Evolutionary conservation across 768 basidiomycete genomes (phyloP).

Genomic region (Dentipellis sp.): DNA sequence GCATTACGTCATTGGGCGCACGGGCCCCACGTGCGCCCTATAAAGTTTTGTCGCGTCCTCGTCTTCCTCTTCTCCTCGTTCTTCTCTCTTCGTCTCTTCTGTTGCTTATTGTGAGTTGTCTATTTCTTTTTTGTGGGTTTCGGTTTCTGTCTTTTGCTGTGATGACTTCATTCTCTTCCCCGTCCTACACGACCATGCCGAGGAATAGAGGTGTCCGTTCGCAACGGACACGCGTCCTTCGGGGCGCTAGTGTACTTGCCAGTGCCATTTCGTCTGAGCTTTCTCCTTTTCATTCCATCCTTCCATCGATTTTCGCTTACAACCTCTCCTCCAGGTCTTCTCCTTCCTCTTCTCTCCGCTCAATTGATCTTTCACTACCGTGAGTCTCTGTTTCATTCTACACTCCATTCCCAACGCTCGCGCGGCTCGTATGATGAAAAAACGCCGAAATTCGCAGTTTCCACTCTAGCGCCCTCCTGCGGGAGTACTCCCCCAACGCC

Average conservation of each 20-base stretch:
- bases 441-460: slow-evolving; percentile 80
- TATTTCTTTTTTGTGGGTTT: neutral
- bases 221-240: slow-evolving; percentile 59
- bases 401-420: slow-evolving; percentile 22
- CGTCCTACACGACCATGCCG: slow-evolving; percentile 87
- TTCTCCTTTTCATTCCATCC: slow-evolving; percentile 1
- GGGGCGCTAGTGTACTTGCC: slow-evolving; percentile 75
- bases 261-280: slow-evolving; percentile 80
- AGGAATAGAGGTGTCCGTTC: slow-evolving; percentile 74
- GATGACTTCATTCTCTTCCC: slow-evolving; percentile 89
- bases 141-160: neutral
- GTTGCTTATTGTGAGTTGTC: neutral
- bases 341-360: neutral
- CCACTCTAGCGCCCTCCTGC: slow-evolving; percentile 62
- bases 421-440: slow-evolving; percentile 15
- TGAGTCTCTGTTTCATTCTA: slow-evolving; percentile 29
- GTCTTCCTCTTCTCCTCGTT: neutral
- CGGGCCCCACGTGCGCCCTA: neutral
- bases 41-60: neutral
- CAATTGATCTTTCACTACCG: neutral
- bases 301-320: neutral
- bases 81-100: neutral
- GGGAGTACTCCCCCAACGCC: slow-evolving; percentile 65
- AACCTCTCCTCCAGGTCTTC: neutral
- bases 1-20: no score